Base-by-base conservation (phyloP, 495 filamentous ascomycete genomes). In the Tuber aestivum region DNA sequence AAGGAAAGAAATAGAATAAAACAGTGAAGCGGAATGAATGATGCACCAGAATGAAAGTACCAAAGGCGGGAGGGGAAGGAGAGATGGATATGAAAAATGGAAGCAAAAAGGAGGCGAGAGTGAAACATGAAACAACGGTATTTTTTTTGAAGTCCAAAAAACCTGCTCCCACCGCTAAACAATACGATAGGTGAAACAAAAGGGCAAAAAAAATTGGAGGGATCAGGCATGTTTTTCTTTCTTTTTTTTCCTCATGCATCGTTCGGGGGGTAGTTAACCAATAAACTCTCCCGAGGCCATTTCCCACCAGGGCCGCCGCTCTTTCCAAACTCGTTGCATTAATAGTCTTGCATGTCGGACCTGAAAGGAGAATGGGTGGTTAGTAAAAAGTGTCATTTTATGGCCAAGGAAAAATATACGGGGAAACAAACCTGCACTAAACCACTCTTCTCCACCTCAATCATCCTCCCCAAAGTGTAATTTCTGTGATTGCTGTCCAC, bases 271-370 rank as follows among this genome's bases (percentile, higher is more conserved):
- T 79, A 69, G 48, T 72, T 78, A 90, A n/a, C 90, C 90, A 78
- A 92, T 90, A 77, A 91, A 92, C 81, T 91, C 90, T 42, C 89
- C 90, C 76, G 85, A 85, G 42, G 89, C 87, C 74, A 92, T 82
- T 69, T 87, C 88, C 84, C 91, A 90, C 89, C 90, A 91, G 65
- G 88, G 85, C 77, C 85, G 85, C 72, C 87, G 86, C 44, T 89
- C 89, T 76, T 88, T 85, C 91, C 91, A 92, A 45, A 89, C 89
- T 78, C 84, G 85, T 84, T 92, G 85, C 89, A 92, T 91, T n/a
- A 92, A 80, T 9, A 83, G 82, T 68, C 90, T 85, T 50, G 91
- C 90, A 78, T 86, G 86, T 77, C 87, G 86, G 48, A 92, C 89
- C 85, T 87, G 56, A 42, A 77, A 44, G 73, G 38, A 35, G 44